Evolutionary conservation across 441 rosid species (phyloP), one percentile per base, ranked within the genome.

Genomic region (Adansonia gregorii): DNA sequence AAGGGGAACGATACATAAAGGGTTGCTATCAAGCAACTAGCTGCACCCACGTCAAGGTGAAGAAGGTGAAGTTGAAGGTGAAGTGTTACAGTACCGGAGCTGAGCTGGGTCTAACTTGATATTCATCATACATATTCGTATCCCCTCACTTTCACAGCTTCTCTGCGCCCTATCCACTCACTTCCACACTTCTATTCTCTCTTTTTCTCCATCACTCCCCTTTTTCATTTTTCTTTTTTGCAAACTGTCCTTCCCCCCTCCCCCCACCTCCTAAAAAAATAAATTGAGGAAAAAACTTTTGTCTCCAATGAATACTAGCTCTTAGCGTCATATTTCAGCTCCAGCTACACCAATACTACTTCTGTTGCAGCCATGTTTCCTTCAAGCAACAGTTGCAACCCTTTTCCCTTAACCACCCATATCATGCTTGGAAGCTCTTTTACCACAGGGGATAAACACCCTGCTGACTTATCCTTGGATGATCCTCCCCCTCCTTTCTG

Each of bases 11-110:
- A 35, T 35, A 35, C 11, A 67, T 63, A 81, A 56, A 65, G 71
- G 77, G 82, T 83, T 80, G 84, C 88, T 82, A 73, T 82, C 87
- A 79, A 77, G 79, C 81, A 82, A 73, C 82, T 72, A 81, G 73
- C 84, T 80, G 80, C 81, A 56, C 79, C 90, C 90, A 87, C 85
- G 41, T 35, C 6, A 35, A 35, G 41, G 41, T 35, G 41, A 35
- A 35, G 41, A 35, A 35, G 41, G 41, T 35, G 41, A 35, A 35
- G 41, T 35, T 35, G 41, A 35, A 35, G 41, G 90, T 87, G 90
- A 87, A 76, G 60, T 78, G 81, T 80, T 72, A 55, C 81, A 69
- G 65, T 35, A 39, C 69, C 72, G 55, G n/a, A 67, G 20, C 76
- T 61, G 22, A 17, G 65, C 70, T 67, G 41, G 41, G 41, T 5